Conservation (phyloP, 768 basidiomycete genomes). For the Tremella mesenterica region DNA sequence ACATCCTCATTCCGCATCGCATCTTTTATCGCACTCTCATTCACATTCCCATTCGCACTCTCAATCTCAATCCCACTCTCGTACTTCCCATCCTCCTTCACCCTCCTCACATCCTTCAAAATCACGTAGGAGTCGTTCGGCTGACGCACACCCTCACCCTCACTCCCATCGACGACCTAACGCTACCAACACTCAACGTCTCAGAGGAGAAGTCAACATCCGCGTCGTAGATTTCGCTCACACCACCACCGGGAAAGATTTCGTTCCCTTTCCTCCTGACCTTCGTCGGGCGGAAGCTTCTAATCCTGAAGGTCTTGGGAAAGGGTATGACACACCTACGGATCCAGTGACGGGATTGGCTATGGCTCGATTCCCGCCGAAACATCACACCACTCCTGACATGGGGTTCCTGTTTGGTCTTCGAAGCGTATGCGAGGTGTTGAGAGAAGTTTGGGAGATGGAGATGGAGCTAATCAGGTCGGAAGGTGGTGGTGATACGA, state of each 20-base stretch:
- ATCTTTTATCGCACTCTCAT: slow-evolving; percentile 25
- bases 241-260: slow-evolving; percentile 91
- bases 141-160: background rate
- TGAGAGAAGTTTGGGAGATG: slow-evolving; percentile 80
- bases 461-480: slow-evolving; percentile 52
- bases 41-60: background rate
- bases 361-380: slow-evolving; percentile 89
- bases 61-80: slow-evolving; percentile 6
- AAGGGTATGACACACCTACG: slow-evolving; percentile 71
- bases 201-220: slow-evolving; percentile 85
- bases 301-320: slow-evolving; percentile 50
- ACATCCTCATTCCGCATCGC: slow-evolving; percentile 21
- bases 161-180: background rate
- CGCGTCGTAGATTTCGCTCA: slow-evolving; percentile 98
- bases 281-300: slow-evolving; percentile 12
- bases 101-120: too few relatives aligned
- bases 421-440: slow-evolving; percentile 63
- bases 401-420: slow-evolving; percentile 88
- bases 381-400: slow-evolving; percentile 79
- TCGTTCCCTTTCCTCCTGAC: slow-evolving; percentile 59
- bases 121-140: background rate
- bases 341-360: slow-evolving; percentile 75
- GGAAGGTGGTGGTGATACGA: slow-evolving; percentile 2
- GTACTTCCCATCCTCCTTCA: slow-evolving; percentile 9
- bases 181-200: slow-evolving; percentile 47